Conservation (phyloP, 495 filamentous ascomycete genomes). For the Neurospora africana region DNA sequence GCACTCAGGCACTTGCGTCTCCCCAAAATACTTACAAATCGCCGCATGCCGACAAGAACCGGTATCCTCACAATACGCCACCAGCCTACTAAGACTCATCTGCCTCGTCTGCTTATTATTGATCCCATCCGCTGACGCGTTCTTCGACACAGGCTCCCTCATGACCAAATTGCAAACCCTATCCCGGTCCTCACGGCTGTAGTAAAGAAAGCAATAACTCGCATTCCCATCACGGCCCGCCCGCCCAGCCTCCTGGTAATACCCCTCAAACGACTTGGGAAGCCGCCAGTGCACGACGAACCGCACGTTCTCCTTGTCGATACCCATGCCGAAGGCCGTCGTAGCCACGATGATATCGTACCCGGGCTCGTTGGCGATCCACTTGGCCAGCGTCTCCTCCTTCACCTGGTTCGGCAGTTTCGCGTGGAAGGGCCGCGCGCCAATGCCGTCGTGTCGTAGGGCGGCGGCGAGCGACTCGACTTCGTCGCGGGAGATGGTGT, state of each 20-base stretch:
- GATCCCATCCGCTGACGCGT: slow-evolving; percentile 18
- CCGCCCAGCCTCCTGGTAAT: slow-evolving; percentile 89
- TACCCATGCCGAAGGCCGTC: slow-evolving; percentile 95
- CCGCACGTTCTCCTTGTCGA: slow-evolving; percentile 86
- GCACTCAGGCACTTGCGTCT: slow-evolving; percentile 50
- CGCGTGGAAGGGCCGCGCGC: slow-evolving; percentile 63
- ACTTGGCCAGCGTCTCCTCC: slow-evolving; percentile 53
- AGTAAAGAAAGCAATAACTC: slow-evolving; percentile 77
- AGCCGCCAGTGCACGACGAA: slow-evolving; percentile 92
- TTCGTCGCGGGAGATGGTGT: slow-evolving; percentile 68
- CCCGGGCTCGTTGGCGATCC: slow-evolving; percentile 61
- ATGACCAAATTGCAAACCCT: slow-evolving; percentile 49
- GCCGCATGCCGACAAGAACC: slow-evolving; percentile 61
- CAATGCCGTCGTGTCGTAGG: slow-evolving; percentile 50
- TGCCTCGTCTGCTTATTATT: slow-evolving; percentile 23
- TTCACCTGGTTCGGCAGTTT: slow-evolving; percentile 51
- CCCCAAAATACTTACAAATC: slow-evolving; percentile 76
- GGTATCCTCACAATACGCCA: slow-evolving; percentile 73
- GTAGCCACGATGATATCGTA: slow-evolving; percentile 92
- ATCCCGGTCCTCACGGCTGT: slow-evolving; percentile 73
- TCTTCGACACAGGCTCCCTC: slow-evolving; percentile 28
- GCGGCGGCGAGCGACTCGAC: slow-evolving; percentile 63
- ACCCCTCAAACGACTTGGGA: slow-evolving; percentile 87
- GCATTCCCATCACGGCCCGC: slow-evolving; percentile 85
- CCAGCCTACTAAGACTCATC: slow-evolving; percentile 45